Percentiles rank a stretch among this genome's conserved stretches.
phyloP scores from a whole-genome alignment of 179 eudicot genomes.

The Drosera spatulata region DNA sequence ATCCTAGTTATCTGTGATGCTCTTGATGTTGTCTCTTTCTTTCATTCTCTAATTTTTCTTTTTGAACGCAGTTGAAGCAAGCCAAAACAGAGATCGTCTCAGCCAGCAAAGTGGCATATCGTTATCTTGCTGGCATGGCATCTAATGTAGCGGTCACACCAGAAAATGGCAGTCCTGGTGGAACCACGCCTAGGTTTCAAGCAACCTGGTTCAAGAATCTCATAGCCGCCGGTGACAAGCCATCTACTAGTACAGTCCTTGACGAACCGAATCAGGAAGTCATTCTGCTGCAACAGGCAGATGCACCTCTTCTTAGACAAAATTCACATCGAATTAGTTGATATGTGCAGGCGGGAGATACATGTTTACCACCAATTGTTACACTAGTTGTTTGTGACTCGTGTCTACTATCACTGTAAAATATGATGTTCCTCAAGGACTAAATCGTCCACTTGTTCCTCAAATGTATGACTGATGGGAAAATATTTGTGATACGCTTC shows the following conservation, averaged over 20 bases:
- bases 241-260: conserved; percentile 54
- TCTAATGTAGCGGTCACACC: conserved; percentile 42
- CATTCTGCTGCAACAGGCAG: conserved; percentile 15
- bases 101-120: conserved; percentile 87
- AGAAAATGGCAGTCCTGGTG: conserved; percentile 29
- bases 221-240: conserved; percentile 57
- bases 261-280: conserved; percentile 41
- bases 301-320: conserved; percentile 7
- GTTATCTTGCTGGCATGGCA: conserved; percentile 48
- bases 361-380: too few relatives aligned
- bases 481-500: too few relatives aligned
- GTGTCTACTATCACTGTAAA: too few relatives aligned
- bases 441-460: too few relatives aligned
- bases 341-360: not conserved
- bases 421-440: too few relatives aligned
- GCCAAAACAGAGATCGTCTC: conserved; percentile 87
- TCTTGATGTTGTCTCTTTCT: too few relatives aligned
- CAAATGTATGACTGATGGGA: too few relatives aligned
- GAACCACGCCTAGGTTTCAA: conserved; percentile 48
- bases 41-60: too few relatives aligned
- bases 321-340: not conserved
- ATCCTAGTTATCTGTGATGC: too few relatives aligned
- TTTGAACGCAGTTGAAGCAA: conserved; percentile 52
- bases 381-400: too few relatives aligned
- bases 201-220: conserved; percentile 68